Evolutionary conservation across 1,284 basidiomycete genomes (phyloP), one percentile per base, ranked within the genome.

Genomic region (Tremellales sp.): DNA sequence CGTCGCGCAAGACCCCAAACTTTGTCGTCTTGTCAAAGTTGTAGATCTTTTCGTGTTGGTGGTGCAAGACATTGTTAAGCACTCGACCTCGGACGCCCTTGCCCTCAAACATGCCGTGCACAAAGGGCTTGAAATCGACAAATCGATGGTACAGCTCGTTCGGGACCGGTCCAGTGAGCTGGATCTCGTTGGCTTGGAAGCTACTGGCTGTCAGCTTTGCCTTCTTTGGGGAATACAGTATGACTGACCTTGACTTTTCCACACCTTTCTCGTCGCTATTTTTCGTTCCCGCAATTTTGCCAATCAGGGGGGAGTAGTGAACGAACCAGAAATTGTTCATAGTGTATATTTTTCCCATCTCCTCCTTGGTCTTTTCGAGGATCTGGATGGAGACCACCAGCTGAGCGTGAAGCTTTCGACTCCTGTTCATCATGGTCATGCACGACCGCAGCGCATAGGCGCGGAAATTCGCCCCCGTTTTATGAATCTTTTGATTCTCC

Each of bases 101-200:
- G 18, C 57, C 56, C 24, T 63, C 58, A 58, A 77, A 79, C 70
- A 78, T 75, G 28, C 66, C 69, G 43, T 68, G 66, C 39, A 78
- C 70, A 50, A 77, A 76, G 4, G 69, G 59, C 36, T 68, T 69
- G 58, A 77, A 78, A 27, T 75, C 75, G 47, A 78, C 76, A 53
- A 75, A 78, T 21, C 74, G 72, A 56, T 75, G 75, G 22, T 75
- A 74, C 13, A 79, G 68, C 35, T 73, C 65, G 24, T 70, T 60
- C 1, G 77, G 77, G 4, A 75, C 71, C 2, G 77, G 77, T 0
- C 77, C 77, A 3, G 65, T 54, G 6, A 79, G 71, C 48, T 78
- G 76, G 0, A 79, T 51, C 47, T 76, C 69, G 58, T 75, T 77
- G 1, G 76, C 75, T 49, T 76, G 70, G 63, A 78, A 79, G 42